Evolutionary conservation across 2,329 filamentous ascomycete species (phyloP).

Genomic region (Ophiostoma piceae): DNA sequence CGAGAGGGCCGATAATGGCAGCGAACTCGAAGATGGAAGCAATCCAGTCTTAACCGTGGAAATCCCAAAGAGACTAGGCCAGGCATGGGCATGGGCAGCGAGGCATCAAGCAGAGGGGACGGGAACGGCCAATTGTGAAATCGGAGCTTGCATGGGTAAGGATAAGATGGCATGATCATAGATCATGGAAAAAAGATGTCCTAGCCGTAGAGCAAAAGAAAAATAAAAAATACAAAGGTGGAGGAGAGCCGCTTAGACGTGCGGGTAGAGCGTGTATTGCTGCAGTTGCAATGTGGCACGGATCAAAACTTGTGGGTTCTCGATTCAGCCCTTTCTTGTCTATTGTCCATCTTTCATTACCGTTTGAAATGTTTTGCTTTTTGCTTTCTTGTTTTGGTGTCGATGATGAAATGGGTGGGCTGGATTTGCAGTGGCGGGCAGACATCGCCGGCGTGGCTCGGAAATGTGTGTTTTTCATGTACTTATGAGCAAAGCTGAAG

Average conservation of each 20-base stretch:
- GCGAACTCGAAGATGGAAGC: background rate
- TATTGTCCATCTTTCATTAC: background rate
- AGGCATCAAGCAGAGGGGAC: background rate
- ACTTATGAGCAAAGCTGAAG: conserved; percentile 6
- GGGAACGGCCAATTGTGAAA: background rate
- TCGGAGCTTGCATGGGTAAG: no score
- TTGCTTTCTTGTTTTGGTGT: background rate
- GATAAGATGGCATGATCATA: background rate
- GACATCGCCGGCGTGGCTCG: background rate
- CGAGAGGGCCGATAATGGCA: background rate
- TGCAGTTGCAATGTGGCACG: background rate
- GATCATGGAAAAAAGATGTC: background rate
- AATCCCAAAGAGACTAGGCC: no score
- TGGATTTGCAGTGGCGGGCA: background rate
- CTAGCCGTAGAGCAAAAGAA: background rate
- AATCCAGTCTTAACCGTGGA: background rate
- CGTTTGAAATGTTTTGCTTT: background rate
- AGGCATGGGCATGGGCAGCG: no score
- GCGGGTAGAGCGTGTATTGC: background rate
- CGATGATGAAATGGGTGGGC: background rate
- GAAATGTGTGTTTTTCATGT: background rate
- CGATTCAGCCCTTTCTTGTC: background rate
- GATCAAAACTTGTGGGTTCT: background rate
- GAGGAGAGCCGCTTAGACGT: background rate
- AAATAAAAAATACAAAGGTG: background rate